These are phyloP conservation scores for Tubosaeta brunneosetosa DNA, from an alignment of 768 basidiomycete genomes.

Conservation along the genomic window DNA sequence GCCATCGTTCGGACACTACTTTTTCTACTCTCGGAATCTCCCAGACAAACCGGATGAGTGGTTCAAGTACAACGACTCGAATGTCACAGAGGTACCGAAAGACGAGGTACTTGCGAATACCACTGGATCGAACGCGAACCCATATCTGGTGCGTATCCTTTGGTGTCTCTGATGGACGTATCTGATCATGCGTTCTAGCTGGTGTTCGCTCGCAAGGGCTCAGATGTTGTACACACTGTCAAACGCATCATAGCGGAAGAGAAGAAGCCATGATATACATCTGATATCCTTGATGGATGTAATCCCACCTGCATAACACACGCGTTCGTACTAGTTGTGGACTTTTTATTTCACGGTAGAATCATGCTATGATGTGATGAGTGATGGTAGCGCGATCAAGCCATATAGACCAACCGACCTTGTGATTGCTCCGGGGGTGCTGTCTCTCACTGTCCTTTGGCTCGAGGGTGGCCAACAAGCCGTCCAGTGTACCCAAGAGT, in stretches of 20 bases:
- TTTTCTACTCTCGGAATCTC: slow-evolving; percentile 88
- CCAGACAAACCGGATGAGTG: slow-evolving; percentile 77
- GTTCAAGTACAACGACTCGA: slow-evolving; percentile 97
- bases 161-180: slow-evolving; percentile 1
- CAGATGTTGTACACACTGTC: slow-evolving; percentile 77
- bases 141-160: slow-evolving; percentile 65
- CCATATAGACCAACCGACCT: slow-evolving; percentile 12
- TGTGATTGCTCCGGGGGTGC: slow-evolving; percentile 1
- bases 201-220: slow-evolving; percentile 77
- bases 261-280: slow-evolving; percentile 24
- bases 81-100: slow-evolving; percentile 69
- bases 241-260: slow-evolving; percentile 42
- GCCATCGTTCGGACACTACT: slow-evolving; percentile 90
- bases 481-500: slow-evolving; percentile 55
- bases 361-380: slow-evolving; percentile 11
- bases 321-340: not conserved
- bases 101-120: slow-evolving; percentile 87
- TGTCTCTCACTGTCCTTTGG: slow-evolving; percentile 3
- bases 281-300: slow-evolving; percentile 26
- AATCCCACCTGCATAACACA: slow-evolving; percentile 6
- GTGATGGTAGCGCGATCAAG: not conserved
- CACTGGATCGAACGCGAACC: slow-evolving; percentile 86
- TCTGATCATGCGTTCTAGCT: slow-evolving; percentile 43
- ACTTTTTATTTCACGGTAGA: slow-evolving; percentile 9
- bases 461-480: slow-evolving; percentile 45